Percentiles rank a stretch among this genome's conserved stretches.
phyloP scores from a whole-genome alignment of 2,329 filamentous ascomycete genomes.

The Uncinocarpus reesii region DNA sequence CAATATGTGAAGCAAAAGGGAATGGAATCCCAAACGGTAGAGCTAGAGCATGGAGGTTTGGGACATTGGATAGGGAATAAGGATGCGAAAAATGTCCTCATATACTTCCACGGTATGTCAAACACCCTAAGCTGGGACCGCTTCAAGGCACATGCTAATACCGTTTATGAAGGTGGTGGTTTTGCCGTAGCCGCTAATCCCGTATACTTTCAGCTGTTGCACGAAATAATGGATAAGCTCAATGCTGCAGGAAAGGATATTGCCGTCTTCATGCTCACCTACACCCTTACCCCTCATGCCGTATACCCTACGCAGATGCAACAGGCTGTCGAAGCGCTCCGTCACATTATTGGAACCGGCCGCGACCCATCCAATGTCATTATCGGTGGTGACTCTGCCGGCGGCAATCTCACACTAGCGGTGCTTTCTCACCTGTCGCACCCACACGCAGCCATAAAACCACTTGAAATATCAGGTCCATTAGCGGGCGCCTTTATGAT shows the following conservation, averaged over 20 bases:
- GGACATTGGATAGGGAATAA: conserved; percentile 35
- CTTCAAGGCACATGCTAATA: background rate
- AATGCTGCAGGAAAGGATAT: conserved; percentile 36
- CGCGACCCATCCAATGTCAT: conserved; percentile 29
- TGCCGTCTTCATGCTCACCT: conserved; percentile 46
- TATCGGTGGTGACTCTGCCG: conserved; percentile 38
- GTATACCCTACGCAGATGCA: conserved; percentile 37
- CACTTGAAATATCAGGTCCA: conserved; percentile 33
- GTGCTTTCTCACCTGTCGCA: conserved; percentile 40
- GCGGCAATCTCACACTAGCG: conserved; percentile 34
- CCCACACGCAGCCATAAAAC: conserved; percentile 44
- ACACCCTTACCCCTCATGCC: conserved; percentile 44
- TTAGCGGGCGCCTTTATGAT: conserved; percentile 46
- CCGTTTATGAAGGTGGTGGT: conserved; percentile 41
- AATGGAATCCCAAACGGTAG: conserved; percentile 24
- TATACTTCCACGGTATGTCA: conserved; percentile 31
- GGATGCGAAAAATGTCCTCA: conserved; percentile 30
- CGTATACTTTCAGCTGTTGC: conserved; percentile 43
- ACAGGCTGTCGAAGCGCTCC: conserved; percentile 34
- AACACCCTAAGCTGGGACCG: background rate
- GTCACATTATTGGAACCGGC: conserved; percentile 30
- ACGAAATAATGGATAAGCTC: conserved; percentile 36
- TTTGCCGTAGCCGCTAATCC: conserved; percentile 42
- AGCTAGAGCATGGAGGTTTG: conserved; percentile 25
- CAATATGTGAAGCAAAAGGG: conserved; percentile 21